Evolutionary conservation across 208 protist species (phyloP).

Genomic region (Jaenimonas drosophilae): DNA sequence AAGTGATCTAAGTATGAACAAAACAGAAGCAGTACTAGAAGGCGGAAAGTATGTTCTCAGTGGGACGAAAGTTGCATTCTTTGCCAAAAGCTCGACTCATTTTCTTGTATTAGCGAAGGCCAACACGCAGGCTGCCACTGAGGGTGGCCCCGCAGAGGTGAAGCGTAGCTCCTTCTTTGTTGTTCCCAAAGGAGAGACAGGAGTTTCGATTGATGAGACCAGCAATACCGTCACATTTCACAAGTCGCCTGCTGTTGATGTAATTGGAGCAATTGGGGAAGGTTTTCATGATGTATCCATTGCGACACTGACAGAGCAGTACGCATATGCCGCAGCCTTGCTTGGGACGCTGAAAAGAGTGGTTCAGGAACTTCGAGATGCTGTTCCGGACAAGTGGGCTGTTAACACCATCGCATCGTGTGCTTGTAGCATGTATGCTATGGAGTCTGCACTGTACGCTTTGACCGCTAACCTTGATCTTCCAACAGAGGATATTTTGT

Average conservation of each 20-base stretch:
- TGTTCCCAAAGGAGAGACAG: constrained; percentile 32
- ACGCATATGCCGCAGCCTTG: constrained; percentile 64
- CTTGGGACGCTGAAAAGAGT: constrained; percentile 69
- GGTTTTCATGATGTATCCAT: constrained; percentile 78
- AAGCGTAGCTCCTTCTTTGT: constrained; percentile 71
- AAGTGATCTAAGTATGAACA: constrained; percentile 83
- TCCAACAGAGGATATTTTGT: constrained; percentile 66
- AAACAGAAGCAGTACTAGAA: constrained; percentile 20
- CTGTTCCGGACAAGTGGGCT: constrained; percentile 35
- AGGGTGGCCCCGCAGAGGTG: constrained; percentile 39
- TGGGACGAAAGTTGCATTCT: constrained; percentile 48
- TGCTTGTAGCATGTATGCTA: constrained; percentile 66
- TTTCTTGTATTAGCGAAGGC: constrained; percentile 78
- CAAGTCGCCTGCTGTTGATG: constrained; percentile 32
- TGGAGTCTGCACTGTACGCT: constrained; percentile 79
- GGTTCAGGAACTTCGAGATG: constrained; percentile 45
- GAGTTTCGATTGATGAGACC: constrained; percentile 17
- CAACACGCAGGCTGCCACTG: constrained; percentile 44
- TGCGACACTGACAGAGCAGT: constrained; percentile 77
- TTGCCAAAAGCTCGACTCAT: constrained; percentile 51
- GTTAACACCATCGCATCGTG: constrained; percentile 42
- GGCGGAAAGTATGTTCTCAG: constrained; percentile 34
- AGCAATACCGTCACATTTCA: constrained; percentile 30
- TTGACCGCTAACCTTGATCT: constrained; percentile 75
- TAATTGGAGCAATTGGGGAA: constrained; percentile 76